Evolutionary conservation across 1,284 basidiomycete genomes (phyloP).

Genomic region (Apiotrichum veenhuisii): DNA sequence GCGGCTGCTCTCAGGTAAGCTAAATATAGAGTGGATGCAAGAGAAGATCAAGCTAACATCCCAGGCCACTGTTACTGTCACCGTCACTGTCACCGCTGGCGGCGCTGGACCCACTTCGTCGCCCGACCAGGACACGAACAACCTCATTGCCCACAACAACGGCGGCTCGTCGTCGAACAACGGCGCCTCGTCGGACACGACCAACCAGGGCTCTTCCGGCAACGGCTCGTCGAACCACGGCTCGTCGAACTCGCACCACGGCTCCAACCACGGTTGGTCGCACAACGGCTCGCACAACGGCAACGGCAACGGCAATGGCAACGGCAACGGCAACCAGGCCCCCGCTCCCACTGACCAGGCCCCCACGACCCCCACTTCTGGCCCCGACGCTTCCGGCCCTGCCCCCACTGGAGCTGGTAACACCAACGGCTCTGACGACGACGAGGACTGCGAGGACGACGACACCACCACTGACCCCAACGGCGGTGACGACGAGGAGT

Average conservation of each 20-base stretch:
- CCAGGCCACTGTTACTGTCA: not conserved
- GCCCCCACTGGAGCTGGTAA: not conserved
- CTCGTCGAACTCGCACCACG: not conserved
- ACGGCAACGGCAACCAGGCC: not conserved
- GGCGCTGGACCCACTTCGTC: not conserved
- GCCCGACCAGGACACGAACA: not conserved
- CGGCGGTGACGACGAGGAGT: conserved; percentile 13
- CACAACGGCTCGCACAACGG: not conserved
- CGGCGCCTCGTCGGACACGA: not conserved
- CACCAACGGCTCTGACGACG: not conserved
- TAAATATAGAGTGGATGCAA: not conserved
- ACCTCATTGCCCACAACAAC: not conserved
- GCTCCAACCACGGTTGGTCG: too few species aligned
- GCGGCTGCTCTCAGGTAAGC: not conserved
- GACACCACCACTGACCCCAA: conserved; percentile 53
- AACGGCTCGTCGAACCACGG: not conserved
- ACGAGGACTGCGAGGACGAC: conserved; percentile 43
- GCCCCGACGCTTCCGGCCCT: not conserved
- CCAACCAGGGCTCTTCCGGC: not conserved
- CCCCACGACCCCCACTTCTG: not conserved
- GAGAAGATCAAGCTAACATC: not conserved
- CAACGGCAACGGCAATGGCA: not conserved
- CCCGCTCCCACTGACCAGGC: not conserved
- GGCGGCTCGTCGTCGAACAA: not conserved
- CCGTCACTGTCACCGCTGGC: conserved; percentile 4